Evolutionary conservation across 2,329 filamentous ascomycete genomes (phyloP), one percentile per base, ranked within the genome.

Genomic region (Fusarium sacchari): DNA sequence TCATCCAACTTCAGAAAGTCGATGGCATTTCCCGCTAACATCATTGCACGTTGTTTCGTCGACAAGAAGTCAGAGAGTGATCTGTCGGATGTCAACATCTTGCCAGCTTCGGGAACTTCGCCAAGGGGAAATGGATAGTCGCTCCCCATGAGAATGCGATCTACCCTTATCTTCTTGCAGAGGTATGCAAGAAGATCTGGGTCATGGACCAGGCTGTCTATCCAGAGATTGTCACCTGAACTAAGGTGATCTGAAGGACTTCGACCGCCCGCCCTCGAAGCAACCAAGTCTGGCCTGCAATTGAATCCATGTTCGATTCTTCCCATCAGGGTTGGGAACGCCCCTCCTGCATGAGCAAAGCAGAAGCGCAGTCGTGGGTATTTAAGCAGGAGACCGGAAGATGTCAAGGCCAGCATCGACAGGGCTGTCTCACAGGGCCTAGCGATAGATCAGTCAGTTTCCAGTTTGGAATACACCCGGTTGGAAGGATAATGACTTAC

Each of bases 371-470:
- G 20, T 18, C 24, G 7, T 18, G 42, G 42, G 24, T 26, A 44
- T 26, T 24, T n/a, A 5, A 44, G 17, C 0, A 44, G 11, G 42
- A 44, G 42, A 12, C 42, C 42, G 3, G 42, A 44, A 5, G 42
- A 44, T 18, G 42, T 44, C 24, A 44, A 44, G 42, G 42, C n/a
- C 10, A 44, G 17, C 42, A 44, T 44, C 5, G 42, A 44, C 9
- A 44, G 7, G 17, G 42, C 42, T 13, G 42, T 44, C n/a, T 44
- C 42, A 44, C 42, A 44, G 1, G 42, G 42, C 42, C 42, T 44
- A 13, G 7, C 20, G 5, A 5, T 44, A 0, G 12, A 3, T 13
- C 17, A 26, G 42, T 43, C 0, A 43, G n/a, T 3, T 2, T 12
- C 6, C 12, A 18, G 15, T 5, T 18, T 24, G 6, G 1, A 5